Evolutionary conservation across 139 green algal genomes (phyloP).

Genomic region (Edaphochlamys debaryana): DNA sequence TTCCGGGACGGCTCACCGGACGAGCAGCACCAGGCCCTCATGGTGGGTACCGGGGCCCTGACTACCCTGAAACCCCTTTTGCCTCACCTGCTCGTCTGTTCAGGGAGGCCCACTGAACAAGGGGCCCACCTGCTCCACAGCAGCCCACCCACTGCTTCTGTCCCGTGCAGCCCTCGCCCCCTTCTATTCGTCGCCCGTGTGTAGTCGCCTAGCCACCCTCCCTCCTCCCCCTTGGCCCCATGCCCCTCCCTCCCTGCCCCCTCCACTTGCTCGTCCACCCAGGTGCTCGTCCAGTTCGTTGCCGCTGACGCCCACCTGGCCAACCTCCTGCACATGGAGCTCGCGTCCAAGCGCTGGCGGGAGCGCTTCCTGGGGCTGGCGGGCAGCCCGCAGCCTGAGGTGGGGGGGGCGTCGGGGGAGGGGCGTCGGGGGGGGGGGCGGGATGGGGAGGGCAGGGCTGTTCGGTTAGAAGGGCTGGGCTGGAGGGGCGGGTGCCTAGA

Average conservation of each 20-base stretch:
- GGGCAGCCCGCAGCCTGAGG: slow-evolving; percentile 1
- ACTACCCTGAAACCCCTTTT: no score
- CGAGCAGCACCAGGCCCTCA: slow-evolving; percentile 6
- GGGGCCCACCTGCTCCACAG: no score
- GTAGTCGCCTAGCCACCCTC: no score
- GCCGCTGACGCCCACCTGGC: slow-evolving; percentile 1
- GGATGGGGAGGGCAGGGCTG: no score
- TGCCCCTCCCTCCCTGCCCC: neutral
- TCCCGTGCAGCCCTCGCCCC: no score
- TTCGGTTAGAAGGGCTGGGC: neutral
- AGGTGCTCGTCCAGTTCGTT: slow-evolving; percentile 29
- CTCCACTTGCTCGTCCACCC: neutral
- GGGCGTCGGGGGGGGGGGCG: neutral
- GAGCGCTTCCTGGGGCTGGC: slow-evolving; percentile 25
- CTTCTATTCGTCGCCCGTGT: no score
- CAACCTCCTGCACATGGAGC: slow-evolving; percentile 33
- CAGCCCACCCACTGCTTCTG: no score
- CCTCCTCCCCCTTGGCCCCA: neutral
- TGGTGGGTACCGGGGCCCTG: neutral
- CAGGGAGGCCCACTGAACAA: no score
- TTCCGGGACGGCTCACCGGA: slow-evolving; percentile 12
- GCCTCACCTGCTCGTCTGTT: no score
- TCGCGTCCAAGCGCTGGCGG: slow-evolving; percentile 14
- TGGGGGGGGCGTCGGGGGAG: neutral
- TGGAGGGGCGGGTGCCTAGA: no score